Base-by-base conservation (phyloP, 2,329 filamentous ascomycete genomes). In the Trichocomaceae sp. region DNA sequence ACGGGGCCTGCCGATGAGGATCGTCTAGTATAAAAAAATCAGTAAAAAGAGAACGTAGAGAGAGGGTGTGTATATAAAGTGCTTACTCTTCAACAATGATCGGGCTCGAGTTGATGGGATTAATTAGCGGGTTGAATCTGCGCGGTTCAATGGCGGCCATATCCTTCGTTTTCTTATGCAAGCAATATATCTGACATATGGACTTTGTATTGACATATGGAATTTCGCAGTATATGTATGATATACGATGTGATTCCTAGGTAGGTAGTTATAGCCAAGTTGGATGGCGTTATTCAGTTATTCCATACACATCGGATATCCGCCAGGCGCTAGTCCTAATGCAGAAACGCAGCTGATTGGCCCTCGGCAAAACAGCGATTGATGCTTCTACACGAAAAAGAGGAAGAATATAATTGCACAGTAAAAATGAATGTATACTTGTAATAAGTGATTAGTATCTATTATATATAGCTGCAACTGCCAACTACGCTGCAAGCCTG, bases 91-190 rank as follows among this genome's bases (percentile, higher is more conserved):
- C 72, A 26, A 79, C 72, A 29, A 75, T 64, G 12, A 81, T 75
- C 3, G 81, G 79, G 57, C 73, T 75, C 17, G 70, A 61, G 45
- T 73, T 77, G 60, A 80, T 77, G 20, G 70, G 62, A 44, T 73
- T 77, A 60, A 81, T 77, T 52, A 82, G 66, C 1, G 79, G 79
- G 46, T 76, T 77, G 61, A 78, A 83, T 35, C 26, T 47, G 47
- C 62, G 60, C 37, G 62, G 65, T 20, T 52, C 42, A 44, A 44
- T 23, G 26, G 50, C 26, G n/a, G 45, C 46, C 54, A 50, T 55
- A 9, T 46, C 20, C 19, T 29, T 8, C 23, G 23, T 8, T 29
- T 29, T 26, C 23, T n/a, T n/a, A n/a, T n/a, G n/a, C n/a, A n/a
- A n/a, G n/a, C n/a, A n/a, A n/a, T n/a, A n/a, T n/a, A n/a, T n/a